Evolutionary conservation across 495 filamentous ascomycete species (phyloP).

Genomic region (Podospora fimiseda): DNA sequence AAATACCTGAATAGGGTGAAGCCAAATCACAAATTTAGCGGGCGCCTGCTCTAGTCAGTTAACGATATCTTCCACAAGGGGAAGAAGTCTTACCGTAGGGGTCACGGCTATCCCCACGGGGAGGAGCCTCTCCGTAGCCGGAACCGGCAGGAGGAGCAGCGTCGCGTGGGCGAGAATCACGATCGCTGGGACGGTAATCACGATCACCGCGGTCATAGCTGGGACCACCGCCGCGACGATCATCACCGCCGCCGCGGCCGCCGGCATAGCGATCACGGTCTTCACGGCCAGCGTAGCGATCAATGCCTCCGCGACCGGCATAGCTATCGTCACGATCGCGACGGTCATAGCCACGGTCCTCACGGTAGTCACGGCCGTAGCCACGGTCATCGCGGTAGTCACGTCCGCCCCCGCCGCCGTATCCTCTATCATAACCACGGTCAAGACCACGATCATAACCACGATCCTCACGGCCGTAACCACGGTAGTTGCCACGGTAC

Average conservation of each 20-base stretch:
- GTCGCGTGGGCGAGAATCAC: conserved; percentile 44
- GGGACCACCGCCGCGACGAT: conserved; percentile 46
- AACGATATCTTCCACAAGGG: not conserved
- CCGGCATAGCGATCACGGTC: conserved; percentile 35
- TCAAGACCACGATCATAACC: conserved; percentile 46
- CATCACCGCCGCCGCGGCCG: conserved; percentile 38
- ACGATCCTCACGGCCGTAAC: conserved; percentile 41
- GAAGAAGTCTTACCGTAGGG: conserved; percentile 23
- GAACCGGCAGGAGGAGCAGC: conserved; percentile 38
- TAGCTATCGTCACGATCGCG: conserved; percentile 52
- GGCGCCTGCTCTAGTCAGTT: conserved; percentile 19
- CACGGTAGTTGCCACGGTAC: conserved; percentile 44
- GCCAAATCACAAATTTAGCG: conserved; percentile 17
- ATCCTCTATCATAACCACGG: conserved; percentile 39
- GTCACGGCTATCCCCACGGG: conserved; percentile 56
- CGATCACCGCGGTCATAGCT: conserved; percentile 51
- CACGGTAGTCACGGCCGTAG: conserved; percentile 51
- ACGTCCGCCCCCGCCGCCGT: conserved; percentile 45
- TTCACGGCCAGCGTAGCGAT: conserved; percentile 41
- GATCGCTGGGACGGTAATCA: conserved; percentile 46
- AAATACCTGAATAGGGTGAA: conserved; percentile 2
- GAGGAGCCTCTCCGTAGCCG: conserved; percentile 51
- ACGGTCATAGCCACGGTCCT: conserved; percentile 57
- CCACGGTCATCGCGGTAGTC: conserved; percentile 46
- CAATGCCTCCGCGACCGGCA: conserved; percentile 40